Evolutionary conservation across 306 rosid genomes (phyloP).

Genomic region (Cucumis melo): DNA sequence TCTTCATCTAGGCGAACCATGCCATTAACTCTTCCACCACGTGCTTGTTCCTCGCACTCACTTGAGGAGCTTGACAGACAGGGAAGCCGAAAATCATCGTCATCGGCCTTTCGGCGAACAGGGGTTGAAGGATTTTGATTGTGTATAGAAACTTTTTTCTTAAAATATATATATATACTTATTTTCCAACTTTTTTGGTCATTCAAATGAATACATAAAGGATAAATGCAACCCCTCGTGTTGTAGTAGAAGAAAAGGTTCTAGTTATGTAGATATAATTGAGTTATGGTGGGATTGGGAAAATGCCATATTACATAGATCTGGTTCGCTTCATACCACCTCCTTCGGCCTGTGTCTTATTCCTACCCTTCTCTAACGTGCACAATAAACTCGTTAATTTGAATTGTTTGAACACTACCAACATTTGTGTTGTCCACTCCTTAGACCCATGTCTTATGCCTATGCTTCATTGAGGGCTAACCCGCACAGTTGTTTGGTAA

Average conservation of each 20-base stretch:
- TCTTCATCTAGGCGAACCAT: constrained; percentile 38
- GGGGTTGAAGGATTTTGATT: constrained; percentile 87
- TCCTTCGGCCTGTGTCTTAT: neutral
- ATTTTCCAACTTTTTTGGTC: constrained; percentile 18
- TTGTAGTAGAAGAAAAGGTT: constrained; percentile 27
- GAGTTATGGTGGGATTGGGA: constrained; percentile 8
- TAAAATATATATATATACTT: constrained; percentile 5
- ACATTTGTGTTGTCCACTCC: too few species aligned
- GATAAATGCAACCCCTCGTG: constrained; percentile 39
- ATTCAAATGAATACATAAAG: constrained; percentile 63
- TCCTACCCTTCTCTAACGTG: neutral
- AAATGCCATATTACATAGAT: neutral
- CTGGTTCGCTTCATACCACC: neutral
- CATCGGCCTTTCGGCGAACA: constrained; percentile 52
- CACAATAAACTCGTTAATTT: too few species aligned
- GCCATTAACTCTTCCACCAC: constrained; percentile 37
- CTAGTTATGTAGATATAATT: constrained; percentile 56
- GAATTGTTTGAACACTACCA: too few species aligned
- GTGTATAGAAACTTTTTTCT: constrained; percentile 37
- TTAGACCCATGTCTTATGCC: too few species aligned
- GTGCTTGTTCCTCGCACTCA: constrained; percentile 59
- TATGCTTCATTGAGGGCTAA: too few species aligned
- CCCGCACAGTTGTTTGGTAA: too few species aligned
- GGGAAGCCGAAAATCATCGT: constrained; percentile 68
- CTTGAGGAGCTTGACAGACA: constrained; percentile 69